Conservation (phyloP, 192 early-diverging fungal genomes). For the Backusella parvicylindrica region DNA sequence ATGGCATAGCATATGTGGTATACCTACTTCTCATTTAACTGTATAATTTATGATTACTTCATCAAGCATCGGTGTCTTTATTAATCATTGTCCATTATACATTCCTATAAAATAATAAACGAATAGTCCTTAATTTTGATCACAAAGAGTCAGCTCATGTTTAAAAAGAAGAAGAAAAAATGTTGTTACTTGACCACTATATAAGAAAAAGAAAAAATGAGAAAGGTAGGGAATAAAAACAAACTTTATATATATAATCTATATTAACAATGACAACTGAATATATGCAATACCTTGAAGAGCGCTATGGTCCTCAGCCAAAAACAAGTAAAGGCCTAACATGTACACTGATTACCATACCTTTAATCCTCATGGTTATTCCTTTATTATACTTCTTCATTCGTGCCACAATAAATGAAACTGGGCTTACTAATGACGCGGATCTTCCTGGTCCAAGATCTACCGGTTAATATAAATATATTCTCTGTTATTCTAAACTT, state of each 20-base stretch:
- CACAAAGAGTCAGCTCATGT: background rate
- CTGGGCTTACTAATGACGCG: background rate
- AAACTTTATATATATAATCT: too few relatives aligned
- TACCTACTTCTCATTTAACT: too few relatives aligned
- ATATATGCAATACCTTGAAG: background rate
- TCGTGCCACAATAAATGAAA: background rate
- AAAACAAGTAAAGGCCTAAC: background rate
- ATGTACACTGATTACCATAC: background rate
- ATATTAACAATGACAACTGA: background rate
- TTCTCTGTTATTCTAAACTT: background rate
- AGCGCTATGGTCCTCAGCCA: background rate
- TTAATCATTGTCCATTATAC: background rate
- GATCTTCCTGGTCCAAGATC: background rate
- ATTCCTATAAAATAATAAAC: too few relatives aligned
- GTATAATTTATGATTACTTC: background rate
- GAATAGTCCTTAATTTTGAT: background rate
- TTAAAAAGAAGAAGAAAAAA: background rate
- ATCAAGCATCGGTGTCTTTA: background rate
- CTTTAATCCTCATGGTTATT: background rate
- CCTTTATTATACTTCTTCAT: background rate
- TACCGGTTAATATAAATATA: background rate
- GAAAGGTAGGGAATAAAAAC: background rate
- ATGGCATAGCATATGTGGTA: too few relatives aligned
- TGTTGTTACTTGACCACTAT: background rate
- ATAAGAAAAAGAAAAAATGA: background rate